phyloP scores from a whole-genome alignment of 164 flowering plant genomes.

The Stephania yunnanensis region DNA sequence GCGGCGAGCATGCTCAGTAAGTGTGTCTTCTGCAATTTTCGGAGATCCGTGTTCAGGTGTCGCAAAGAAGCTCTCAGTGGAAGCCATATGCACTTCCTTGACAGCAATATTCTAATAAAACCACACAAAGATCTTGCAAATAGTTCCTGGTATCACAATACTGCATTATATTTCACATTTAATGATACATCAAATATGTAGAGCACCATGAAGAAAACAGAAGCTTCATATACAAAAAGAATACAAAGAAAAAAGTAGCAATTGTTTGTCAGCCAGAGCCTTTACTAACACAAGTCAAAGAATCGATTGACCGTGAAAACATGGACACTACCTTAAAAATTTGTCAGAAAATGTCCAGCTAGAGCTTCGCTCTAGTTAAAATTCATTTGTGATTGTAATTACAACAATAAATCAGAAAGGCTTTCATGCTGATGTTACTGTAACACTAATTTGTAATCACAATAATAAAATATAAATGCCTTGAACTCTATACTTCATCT shows the following conservation, averaged over 20 bases:
- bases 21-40: constrained; percentile 64
- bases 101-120: background rate
- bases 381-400: constrained; percentile 4
- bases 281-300: background rate
- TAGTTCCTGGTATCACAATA: constrained; percentile 4
- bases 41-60: constrained; percentile 72
- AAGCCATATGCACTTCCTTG: constrained; percentile 45
- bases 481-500: background rate
- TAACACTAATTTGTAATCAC: too few relatives aligned
- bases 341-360: constrained; percentile 9
- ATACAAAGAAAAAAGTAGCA: constrained; percentile 9
- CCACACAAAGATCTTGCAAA: constrained; percentile 5
- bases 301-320: background rate
- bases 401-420: background rate
- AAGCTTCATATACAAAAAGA: constrained; percentile 4
- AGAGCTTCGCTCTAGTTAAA: background rate
- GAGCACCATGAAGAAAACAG: background rate
- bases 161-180: constrained; percentile 3
- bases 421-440: too few relatives aligned
- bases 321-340: constrained; percentile 2
- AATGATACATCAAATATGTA: background rate
- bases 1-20: constrained; percentile 64
- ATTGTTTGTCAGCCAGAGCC: constrained; percentile 3
- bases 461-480: too few relatives aligned
- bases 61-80: constrained; percentile 64